Conservation (phyloP, 2,329 filamentous ascomycete species). For the Aureobasidium uvarum region DNA sequence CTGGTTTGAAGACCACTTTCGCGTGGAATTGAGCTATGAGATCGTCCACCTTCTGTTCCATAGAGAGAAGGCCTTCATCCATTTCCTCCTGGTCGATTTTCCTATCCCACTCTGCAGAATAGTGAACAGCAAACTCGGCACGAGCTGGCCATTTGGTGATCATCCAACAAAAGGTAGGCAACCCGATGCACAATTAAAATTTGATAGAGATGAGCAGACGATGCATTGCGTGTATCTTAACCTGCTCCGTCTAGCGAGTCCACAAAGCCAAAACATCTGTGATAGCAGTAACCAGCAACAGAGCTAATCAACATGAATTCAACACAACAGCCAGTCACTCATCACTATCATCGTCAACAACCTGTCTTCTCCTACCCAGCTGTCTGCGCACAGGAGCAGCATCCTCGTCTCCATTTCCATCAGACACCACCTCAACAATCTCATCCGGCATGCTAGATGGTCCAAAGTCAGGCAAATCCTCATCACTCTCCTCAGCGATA, state of each 20-base stretch:
- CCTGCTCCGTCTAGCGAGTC: background rate
- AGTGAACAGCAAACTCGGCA: no score
- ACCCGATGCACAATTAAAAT: no score
- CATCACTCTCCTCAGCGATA: constrained; percentile 27
- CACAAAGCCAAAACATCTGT: background rate
- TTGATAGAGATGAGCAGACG: background rate
- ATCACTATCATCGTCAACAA: constrained; percentile 29
- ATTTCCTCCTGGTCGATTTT: no score
- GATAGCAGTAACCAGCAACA: background rate
- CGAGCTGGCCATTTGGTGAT: no score
- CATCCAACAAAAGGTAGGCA: no score
- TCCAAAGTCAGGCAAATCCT: constrained; percentile 24
- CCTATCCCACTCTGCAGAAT: no score
- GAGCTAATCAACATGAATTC: background rate
- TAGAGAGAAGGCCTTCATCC: no score
- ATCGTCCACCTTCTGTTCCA: no score
- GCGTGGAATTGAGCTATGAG: no score
- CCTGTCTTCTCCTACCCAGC: constrained; percentile 13
- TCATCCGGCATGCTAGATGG: constrained; percentile 1
- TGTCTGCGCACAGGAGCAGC: constrained; percentile 11
- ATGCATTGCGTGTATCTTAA: background rate
- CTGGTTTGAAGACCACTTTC: no score
- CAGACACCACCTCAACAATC: background rate
- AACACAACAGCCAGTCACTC: constrained; percentile 3
- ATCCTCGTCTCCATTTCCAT: background rate